Percentiles rank a stretch among this genome's conserved stretches.
Conservation (phyloP, 257 asterid genomes). For the Nicotiana obtusifolia region DNA sequence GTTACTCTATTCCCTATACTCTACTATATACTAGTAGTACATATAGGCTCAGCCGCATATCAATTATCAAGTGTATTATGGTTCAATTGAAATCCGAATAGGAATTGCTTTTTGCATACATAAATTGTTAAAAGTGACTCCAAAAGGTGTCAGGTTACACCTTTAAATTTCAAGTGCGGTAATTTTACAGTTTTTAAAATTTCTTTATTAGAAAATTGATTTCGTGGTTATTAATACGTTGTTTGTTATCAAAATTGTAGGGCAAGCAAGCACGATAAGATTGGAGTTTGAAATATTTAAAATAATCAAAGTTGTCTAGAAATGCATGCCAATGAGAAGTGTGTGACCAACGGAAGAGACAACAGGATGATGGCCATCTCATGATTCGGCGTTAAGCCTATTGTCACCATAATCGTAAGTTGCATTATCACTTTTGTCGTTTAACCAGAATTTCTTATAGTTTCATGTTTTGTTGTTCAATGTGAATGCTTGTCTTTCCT, state of each 20-base stretch:
- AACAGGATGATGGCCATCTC: background rate
- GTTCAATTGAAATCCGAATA: no score
- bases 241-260: background rate
- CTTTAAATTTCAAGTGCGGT: no score
- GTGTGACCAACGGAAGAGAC: background rate
- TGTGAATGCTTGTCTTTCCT: background rate
- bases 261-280: background rate
- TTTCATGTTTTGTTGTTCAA: background rate
- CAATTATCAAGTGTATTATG: no score
- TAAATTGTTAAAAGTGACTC: no score
- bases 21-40: background rate
- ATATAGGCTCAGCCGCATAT: no score
- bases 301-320: background rate
- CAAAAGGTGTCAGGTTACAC: no score
- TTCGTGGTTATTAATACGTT: no score
- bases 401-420: background rate
- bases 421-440: background rate
- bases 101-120: no score
- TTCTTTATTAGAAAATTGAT: no score
- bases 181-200: no score
- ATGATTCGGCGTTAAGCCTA: background rate
- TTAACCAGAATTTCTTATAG: background rate
- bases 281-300: background rate
- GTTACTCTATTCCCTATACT: background rate
- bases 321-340: background rate